These are phyloP conservation scores for Coemansia sp. DNA, from an alignment of 192 early-diverging fungal species.

Conservation along the genomic window DNA sequence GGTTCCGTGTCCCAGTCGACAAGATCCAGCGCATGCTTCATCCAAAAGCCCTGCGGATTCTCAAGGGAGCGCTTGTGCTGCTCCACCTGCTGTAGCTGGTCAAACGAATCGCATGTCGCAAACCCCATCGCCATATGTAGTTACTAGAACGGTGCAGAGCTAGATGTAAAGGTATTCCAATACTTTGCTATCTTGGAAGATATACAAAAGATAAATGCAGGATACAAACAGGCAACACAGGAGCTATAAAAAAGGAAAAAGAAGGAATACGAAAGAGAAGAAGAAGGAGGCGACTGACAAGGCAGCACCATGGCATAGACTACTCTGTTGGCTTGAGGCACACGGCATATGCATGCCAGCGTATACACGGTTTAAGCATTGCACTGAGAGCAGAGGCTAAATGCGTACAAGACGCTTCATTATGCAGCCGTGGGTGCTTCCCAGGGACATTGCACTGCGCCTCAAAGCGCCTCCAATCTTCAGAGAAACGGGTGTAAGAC, in stretches of 20 bases:
- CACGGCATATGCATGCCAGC: too few relatives aligned
- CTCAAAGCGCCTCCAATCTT: neutral
- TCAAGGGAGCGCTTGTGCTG: conserved; percentile 37
- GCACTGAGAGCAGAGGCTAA: too few relatives aligned
- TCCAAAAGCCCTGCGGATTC: conserved; percentile 47
- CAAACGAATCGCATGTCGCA: neutral
- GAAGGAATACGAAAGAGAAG: neutral
- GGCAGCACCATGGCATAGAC: too few relatives aligned
- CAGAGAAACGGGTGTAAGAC: too few relatives aligned
- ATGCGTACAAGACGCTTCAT: too few relatives aligned
- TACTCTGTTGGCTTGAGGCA: too few relatives aligned
- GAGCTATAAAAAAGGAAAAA: conserved; percentile 6
- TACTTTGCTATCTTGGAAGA: too few relatives aligned
- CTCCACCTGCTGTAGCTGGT: conserved; percentile 19
- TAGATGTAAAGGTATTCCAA: too few relatives aligned
- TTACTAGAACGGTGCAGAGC: neutral
- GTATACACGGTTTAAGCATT: too few relatives aligned
- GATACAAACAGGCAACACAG: too few relatives aligned
- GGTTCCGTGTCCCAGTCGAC: conserved; percentile 41
- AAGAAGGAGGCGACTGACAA: neutral
- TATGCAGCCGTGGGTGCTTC: neutral
- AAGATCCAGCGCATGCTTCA: conserved; percentile 44
- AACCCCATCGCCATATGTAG: neutral
- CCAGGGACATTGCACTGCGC: neutral
- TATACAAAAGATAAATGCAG: too few relatives aligned